These are phyloP conservation scores for Penicillium samsonianum DNA, from an alignment of 495 filamentous ascomycete species.

Conservation along the genomic window DNA sequence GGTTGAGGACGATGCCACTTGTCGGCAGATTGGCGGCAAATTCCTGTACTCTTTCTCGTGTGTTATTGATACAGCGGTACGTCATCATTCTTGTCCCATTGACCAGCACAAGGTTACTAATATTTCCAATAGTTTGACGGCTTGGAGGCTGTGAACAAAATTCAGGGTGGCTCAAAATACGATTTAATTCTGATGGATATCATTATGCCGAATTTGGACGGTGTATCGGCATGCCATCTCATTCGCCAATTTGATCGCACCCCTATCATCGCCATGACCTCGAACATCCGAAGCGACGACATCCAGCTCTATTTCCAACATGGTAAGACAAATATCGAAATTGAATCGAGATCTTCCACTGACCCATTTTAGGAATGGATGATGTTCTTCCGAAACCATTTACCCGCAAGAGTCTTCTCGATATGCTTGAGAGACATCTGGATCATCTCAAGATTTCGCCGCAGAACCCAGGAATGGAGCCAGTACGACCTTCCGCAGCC, in stretches of 20 bases:
- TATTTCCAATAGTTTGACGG: constrained; percentile 69
- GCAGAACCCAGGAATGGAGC: constrained; percentile 53
- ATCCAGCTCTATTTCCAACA: constrained; percentile 97
- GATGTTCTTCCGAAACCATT: constrained; percentile 97
- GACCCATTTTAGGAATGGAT: constrained; percentile 79
- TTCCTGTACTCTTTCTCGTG: constrained; percentile 89
- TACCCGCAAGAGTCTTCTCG: constrained; percentile 89
- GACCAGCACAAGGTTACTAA: constrained; percentile 26
- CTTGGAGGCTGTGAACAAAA: constrained; percentile 88
- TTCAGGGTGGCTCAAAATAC: constrained; percentile 78
- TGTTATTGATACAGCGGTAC: constrained; percentile 86
- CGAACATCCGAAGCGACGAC: constrained; percentile 95
- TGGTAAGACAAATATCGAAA: constrained; percentile 59
- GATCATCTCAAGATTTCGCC: constrained; percentile 67
- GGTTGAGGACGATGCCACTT: constrained; percentile 95
- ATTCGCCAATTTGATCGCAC: constrained; percentile 88
- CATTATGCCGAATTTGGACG: constrained; percentile 96
- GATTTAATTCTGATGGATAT: constrained; percentile 99
- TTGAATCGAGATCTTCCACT: constrained; percentile 21
- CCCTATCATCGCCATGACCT: constrained; percentile 98
- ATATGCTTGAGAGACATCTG: constrained; percentile 88
- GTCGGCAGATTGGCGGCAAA: constrained; percentile 89
- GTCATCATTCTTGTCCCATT: constrained; percentile 36
- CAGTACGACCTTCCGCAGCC: constrained; percentile 44
- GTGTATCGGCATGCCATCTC: constrained; percentile 89